phyloP scores from a whole-genome alignment of 352 stramenopile genomes.

The Phytophthora litchii region DNA sequence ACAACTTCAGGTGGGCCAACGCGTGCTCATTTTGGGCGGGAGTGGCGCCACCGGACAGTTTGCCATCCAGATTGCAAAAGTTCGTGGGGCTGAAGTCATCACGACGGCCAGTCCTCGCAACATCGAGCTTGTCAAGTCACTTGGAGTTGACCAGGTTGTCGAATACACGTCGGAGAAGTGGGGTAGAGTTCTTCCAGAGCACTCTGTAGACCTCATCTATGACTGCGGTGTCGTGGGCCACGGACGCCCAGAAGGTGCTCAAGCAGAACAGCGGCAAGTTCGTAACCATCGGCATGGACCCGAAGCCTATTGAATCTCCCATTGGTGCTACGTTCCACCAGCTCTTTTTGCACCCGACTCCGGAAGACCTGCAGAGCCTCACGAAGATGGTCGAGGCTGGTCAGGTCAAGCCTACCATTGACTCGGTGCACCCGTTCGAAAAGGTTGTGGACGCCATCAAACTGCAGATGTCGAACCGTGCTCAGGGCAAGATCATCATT shows the following conservation, averaged over 20 bases:
- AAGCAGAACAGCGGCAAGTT: conserved; percentile 34
- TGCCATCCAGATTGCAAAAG: conserved; percentile 62
- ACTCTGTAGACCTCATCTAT: conserved; percentile 44
- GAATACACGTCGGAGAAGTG: conserved; percentile 56
- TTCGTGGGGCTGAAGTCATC: conserved; percentile 32
- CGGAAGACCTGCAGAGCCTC: conserved; percentile 18
- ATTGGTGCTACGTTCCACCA: conserved; percentile 27
- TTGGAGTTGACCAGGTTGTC: conserved; percentile 51
- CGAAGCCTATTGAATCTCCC: conserved; percentile 30
- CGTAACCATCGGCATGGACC: conserved; percentile 31
- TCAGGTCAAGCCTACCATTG: conserved; percentile 43
- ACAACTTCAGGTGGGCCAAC: conserved; percentile 20
- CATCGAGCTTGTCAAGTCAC: conserved; percentile 34
- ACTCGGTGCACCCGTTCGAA: conserved; percentile 56
- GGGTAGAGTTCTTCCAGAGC: conserved; percentile 25
- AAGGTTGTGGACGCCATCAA: conserved; percentile 52
- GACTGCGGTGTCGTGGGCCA: conserved; percentile 32
- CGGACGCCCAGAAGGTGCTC: conserved; percentile 30
- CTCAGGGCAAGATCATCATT: conserved; percentile 69
- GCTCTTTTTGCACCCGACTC: conserved; percentile 13
- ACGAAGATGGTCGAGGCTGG: conserved; percentile 31
- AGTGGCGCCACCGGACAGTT: conserved; percentile 54
- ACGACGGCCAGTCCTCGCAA: conserved; percentile 45
- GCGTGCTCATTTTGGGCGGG: conserved; percentile 56
- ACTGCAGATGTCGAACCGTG: conserved; percentile 51